A percentile compares a stretch with the other conserved stretches of the same genome.
phyloP scores from a whole-genome alignment of 78 protist species.

The Speleostelium caveatum region DNA sequence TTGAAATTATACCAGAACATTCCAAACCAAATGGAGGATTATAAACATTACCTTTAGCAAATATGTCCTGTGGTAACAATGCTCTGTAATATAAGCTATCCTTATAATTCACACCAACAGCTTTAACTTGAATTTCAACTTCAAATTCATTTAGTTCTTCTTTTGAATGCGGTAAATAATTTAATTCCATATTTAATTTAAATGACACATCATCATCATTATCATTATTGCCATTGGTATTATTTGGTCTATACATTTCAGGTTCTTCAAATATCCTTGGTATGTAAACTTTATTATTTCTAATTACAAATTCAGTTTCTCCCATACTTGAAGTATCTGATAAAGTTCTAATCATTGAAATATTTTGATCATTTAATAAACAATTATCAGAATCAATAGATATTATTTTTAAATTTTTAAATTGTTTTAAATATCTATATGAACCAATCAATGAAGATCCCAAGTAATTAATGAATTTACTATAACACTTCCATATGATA shows the following conservation, averaged over 20 bases:
- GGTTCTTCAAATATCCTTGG: constrained; percentile 1
- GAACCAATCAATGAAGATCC: constrained; percentile 35
- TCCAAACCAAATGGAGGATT: constrained; percentile 75
- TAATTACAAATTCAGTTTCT: background rate
- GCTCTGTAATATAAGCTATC: constrained; percentile 47
- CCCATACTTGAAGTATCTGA: background rate
- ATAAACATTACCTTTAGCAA: constrained; percentile 59
- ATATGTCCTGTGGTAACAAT: constrained; percentile 48
- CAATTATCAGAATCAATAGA: background rate
- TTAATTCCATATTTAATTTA: background rate
- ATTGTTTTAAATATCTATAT: constrained; percentile 22
- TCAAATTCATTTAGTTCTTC: background rate
- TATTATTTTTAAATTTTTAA: background rate
- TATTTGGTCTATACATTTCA: background rate
- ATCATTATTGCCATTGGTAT: background rate
- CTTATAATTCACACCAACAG: constrained; percentile 66
- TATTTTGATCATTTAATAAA: background rate
- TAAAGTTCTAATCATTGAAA: background rate
- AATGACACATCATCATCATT: background rate
- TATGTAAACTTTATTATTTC: background rate
- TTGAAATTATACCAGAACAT: constrained; percentile 70
- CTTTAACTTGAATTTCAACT: constrained; percentile 12
- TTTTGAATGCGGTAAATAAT: background rate
- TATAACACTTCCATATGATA: background rate
- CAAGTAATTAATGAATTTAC: background rate